Evolutionary conservation across 441 rosid species (phyloP), one percentile per base, ranked within the genome.

Genomic region (Euphorbia schlechtendalii): DNA sequence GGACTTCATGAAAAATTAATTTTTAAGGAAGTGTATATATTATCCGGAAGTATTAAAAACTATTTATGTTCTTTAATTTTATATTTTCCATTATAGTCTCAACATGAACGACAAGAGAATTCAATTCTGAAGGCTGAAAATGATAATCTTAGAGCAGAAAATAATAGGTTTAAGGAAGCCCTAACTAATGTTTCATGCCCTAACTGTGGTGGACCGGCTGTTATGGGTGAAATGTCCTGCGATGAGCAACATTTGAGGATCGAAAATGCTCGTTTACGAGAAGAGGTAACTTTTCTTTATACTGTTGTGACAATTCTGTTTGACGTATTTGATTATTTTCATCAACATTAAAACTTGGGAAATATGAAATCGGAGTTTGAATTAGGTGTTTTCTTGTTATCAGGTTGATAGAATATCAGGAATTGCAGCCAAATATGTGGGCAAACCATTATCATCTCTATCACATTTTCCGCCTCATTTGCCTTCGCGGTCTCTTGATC

Each of bases 171-270:
- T 77, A 84, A 85, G 72, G 99, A 89, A 72, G 96, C 96, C 36
- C 78, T 94, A 46, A 75, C 74, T 67, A 94, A 79, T 69, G 87
- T 96, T 17, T 73, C 96, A n/a, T 94, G 99, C 61, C 96, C 96
- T 53, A 94, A 76, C 67, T 94, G 99, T 27, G 98, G 98, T 0
- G 96, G 97, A 9, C 96, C 90, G 1, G 89, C 94, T 14, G 86
- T 94, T 25, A 82, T 89, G 0, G 99, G 99, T 56, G 99, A 91
- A 65, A 94, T 94, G 96, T 91, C 99, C 5, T 91, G 89, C 56
- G 99, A 94, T 17, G 99, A 94, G 74, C 99, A 94, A 49, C 96
- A 91, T 76, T 70, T 89, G 74, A 85, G 99, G 71, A 81, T 94
- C 15, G 99, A 94, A 71, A 94, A 91, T 78, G 87, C 81, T 51